Evolutionary conservation across 2,329 filamentous ascomycete species (phyloP).

Genomic region (Pseudogymnoascus sp.): DNA sequence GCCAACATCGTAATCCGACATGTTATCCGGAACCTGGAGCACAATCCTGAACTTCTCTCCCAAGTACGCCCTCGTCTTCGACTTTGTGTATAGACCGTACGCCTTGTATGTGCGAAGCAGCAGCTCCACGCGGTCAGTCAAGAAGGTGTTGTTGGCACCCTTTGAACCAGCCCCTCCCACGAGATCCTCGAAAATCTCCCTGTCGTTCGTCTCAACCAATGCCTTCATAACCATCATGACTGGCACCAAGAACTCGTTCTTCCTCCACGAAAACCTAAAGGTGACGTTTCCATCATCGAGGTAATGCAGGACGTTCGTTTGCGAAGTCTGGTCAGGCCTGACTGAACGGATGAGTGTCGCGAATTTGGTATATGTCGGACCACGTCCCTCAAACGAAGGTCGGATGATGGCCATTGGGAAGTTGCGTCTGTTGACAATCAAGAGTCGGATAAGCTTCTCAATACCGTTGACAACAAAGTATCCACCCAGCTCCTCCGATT

Average conservation of each 20-base stretch:
- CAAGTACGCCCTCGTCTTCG: constrained; percentile 75
- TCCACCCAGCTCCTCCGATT: constrained; percentile 90
- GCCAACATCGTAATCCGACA: constrained; percentile 81
- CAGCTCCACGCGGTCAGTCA: constrained; percentile 89
- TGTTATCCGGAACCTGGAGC: constrained; percentile 72
- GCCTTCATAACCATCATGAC: constrained; percentile 97
- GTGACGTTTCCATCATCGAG: constrained; percentile 92
- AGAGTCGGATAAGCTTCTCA: constrained; percentile 89
- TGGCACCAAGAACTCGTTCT: constrained; percentile 92
- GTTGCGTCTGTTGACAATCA: constrained; percentile 84
- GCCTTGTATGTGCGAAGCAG: constrained; percentile 87
- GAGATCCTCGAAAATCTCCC: constrained; percentile 90
- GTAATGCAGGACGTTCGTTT: constrained; percentile 96
- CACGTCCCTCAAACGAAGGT: constrained; percentile 81
- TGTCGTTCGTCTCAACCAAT: constrained; percentile 88
- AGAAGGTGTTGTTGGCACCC: constrained; percentile 78
- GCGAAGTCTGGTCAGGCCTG: constrained; percentile 93
- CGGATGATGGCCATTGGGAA: constrained; percentile 92
- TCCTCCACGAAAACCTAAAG: constrained; percentile 95
- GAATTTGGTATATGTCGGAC: constrained; percentile 76
- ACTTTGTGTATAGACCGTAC: constrained; percentile 74
- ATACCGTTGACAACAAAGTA: constrained; percentile 98
- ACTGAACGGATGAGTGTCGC: constrained; percentile 89
- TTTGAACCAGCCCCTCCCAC: constrained; percentile 71
- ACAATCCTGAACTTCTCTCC: constrained; percentile 88